These are phyloP conservation scores for Ophiosphaerella narmari DNA, from an alignment of 2,329 filamentous ascomycete species.

Conservation along the genomic window DNA sequence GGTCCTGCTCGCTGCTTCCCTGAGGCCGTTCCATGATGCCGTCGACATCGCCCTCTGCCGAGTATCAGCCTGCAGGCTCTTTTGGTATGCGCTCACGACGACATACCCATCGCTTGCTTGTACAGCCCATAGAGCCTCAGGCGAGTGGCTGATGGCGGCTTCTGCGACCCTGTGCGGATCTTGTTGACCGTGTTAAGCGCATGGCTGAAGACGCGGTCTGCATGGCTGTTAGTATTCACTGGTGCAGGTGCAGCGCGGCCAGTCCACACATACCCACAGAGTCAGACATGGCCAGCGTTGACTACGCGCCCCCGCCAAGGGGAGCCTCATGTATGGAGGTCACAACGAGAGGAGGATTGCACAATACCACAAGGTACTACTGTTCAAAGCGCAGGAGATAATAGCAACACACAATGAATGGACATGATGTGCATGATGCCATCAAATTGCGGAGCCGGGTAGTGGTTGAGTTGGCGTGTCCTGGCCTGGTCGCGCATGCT, in stretches of 20 bases:
- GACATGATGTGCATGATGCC: constrained; percentile 18
- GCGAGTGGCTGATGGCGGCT: constrained; percentile 82
- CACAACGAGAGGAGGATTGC: not conserved
- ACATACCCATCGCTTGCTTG: constrained; percentile 88
- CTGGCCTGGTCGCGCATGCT: not conserved
- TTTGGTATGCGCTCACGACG: not conserved
- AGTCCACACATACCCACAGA: constrained; percentile 44
- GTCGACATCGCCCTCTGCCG: constrained; percentile 84
- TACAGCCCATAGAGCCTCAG: constrained; percentile 96
- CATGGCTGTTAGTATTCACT: constrained; percentile 5
- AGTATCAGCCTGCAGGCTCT: constrained; percentile 12
- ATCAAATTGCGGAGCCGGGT: constrained; percentile 15
- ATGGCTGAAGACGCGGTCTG: constrained; percentile 98
- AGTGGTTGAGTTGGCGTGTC: constrained; percentile 3
- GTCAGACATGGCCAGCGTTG: constrained; percentile 44
- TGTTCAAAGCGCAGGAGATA: not conserved
- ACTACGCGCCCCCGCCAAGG: constrained; percentile 22
- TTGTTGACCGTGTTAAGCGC: constrained; percentile 98
- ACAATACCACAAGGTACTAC: not conserved
- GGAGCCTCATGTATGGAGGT: constrained; percentile 14
- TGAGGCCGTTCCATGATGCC: constrained; percentile 86
- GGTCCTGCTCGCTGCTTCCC: constrained; percentile 55
- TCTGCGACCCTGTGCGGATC: constrained; percentile 89
- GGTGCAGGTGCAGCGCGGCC: not conserved
- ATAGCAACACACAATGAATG: not conserved